These are phyloP conservation scores for Larix kaempferi DNA, from an alignment of 75 land plant genomes.

Conservation along the genomic window DNA sequence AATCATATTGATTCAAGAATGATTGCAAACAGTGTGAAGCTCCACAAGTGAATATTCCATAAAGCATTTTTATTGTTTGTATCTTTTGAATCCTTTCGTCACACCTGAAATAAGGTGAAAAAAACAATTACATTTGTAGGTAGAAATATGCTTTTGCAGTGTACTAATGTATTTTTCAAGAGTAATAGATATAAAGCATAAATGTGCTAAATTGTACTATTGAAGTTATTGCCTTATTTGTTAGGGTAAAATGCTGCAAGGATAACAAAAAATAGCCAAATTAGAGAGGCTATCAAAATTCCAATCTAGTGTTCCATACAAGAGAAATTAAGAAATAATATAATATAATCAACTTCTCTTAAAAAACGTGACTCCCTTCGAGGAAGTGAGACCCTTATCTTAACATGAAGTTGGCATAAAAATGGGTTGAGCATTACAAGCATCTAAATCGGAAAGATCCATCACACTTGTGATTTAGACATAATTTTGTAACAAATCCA, in stretches of 20 bases:
- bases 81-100: constrained; percentile 91
- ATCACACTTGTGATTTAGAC: too few relatives aligned
- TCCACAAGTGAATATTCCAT: constrained; percentile 92
- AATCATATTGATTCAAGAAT: constrained; percentile 73
- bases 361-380: too few relatives aligned
- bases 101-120: constrained; percentile 50
- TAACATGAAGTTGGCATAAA: too few relatives aligned
- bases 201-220: not conserved
- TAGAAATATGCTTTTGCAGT: too few relatives aligned
- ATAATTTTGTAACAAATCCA: too few relatives aligned
- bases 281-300: not conserved
- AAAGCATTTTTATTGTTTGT: constrained; percentile 85
- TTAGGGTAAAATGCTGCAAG: not conserved
- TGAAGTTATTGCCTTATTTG: not conserved
- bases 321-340: too few relatives aligned
- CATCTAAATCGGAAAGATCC: too few relatives aligned
- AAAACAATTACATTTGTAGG: not conserved
- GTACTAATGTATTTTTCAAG: not conserved
- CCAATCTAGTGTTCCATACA: too few relatives aligned
- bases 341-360: too few relatives aligned
- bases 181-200: not conserved
- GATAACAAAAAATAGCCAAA: not conserved
- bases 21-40: constrained; percentile 93
- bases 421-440: too few relatives aligned
- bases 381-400: too few relatives aligned